phyloP scores from a whole-genome alignment of 169 alveolate genomes.

The Eimeria maxima region DNA sequence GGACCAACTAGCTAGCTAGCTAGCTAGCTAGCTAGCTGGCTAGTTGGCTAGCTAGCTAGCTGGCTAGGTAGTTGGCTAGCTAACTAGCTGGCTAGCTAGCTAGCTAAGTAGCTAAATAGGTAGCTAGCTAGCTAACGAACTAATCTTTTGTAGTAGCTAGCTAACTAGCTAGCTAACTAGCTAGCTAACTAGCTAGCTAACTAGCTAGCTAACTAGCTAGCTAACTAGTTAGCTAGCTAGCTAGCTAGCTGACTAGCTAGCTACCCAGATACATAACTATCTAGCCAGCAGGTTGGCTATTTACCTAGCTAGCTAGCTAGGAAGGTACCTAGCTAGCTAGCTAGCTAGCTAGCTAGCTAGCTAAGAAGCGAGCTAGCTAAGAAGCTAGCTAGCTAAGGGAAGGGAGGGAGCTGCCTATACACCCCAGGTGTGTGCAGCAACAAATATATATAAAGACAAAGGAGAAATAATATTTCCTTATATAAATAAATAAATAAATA shows the following conservation, averaged over 20 bases:
- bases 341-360: conserved; percentile 30
- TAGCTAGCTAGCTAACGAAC: neutral
- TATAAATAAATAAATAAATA: too few relatives aligned
- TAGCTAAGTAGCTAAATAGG: neutral
- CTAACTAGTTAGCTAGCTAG: conserved; percentile 6
- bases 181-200: too few relatives aligned
- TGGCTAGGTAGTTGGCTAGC: too few relatives aligned
- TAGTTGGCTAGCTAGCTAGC: conserved; percentile 13
- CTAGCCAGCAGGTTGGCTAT: neutral
- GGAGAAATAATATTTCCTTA: neutral
- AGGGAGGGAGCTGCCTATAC: neutral
- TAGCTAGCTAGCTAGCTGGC: conserved; percentile 33
- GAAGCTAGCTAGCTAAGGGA: neutral
- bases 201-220: too few relatives aligned
- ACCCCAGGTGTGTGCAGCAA: neutral
- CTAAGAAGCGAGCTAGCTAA: neutral
- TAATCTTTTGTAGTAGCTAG: too few relatives aligned
- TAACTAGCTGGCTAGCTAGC: too few relatives aligned
- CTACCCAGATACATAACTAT: neutral
- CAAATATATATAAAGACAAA: too few relatives aligned
- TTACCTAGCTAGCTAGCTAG: neutral
- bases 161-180: too few relatives aligned
- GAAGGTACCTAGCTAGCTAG: neutral
- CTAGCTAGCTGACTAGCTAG: neutral
- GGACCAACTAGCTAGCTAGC: conserved; percentile 43